Base-by-base conservation (phyloP, 2,329 filamentous ascomycete species). In the Trichocomaceae sp. region DNA sequence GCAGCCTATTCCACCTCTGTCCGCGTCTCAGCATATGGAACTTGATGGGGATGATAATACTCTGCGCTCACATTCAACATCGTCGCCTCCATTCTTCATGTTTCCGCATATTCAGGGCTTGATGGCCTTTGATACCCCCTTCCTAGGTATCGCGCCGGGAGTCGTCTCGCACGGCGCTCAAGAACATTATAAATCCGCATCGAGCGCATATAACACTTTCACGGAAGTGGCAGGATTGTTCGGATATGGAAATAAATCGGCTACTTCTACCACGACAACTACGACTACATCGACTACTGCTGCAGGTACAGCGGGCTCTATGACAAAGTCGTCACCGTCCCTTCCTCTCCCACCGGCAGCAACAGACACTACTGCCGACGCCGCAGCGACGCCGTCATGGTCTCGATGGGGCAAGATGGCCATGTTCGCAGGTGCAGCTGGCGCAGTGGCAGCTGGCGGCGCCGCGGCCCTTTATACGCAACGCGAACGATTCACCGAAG, bases 71-170 rank as follows among this genome's bases (percentile, higher is more conserved):
- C 2, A 29, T 8, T 29, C 10, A 2, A 6, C 7, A 26, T 26
- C 23, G 23, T 26, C 23, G 26, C 26, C 62, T 17, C 52, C 52
- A 8, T 64, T 64, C 12, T 83, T 95, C 68, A 92, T 96, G 86
- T 97, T 97, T 69, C 92, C 92, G 1, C 92, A 90, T 70, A 84
- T 97, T 60, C 87, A 92, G 71, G 92, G 88, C 61, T 83, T 97
- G 23, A 80, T 97, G 47, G 89, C 91, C 50, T 96, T 96, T 68
- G 92, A 97, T 72, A 99, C 93, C 0, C 93, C 93, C 1, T 99
- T 88, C 52, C 68, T 80, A 39, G 78, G 78, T 5, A 76, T 78
- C 57, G 74, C 77, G 2, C 76, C 75, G 2, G 72, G 73, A 2
- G 77, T 79, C 37, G 69, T 77, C 15, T 77, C 77, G 7, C 75